Percentiles rank a stretch among this genome's conserved stretches.
These are phyloP conservation scores for Aspergillus viridinutans DNA, from an alignment of 2,329 filamentous ascomycete species.

Conservation along the genomic window DNA sequence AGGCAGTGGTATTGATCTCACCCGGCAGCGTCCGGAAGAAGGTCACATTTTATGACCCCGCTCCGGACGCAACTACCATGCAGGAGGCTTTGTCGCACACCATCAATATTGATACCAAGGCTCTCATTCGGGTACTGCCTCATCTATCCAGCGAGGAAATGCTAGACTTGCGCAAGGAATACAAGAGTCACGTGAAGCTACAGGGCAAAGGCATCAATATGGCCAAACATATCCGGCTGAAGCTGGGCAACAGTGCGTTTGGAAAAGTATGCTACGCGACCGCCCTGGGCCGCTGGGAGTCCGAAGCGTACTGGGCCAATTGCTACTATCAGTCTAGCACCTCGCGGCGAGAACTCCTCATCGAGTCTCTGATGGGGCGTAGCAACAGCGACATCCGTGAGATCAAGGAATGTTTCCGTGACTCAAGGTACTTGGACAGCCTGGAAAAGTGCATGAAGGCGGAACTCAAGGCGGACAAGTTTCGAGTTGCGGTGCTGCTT, in stretches of 20 bases:
- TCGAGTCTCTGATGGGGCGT: conserved; percentile 87
- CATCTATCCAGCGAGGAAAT: conserved; percentile 82
- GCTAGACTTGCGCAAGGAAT: conserved; percentile 77
- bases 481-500: conserved; percentile 79
- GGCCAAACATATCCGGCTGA: conserved; percentile 48
- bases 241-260: conserved; percentile 53
- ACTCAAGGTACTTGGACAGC: conserved; percentile 85
- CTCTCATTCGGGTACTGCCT: conserved; percentile 79
- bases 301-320: conserved; percentile 96
- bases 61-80: conserved; percentile 71
- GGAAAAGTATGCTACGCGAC: conserved; percentile 91
- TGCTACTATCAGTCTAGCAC: conserved; percentile 93
- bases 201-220: conserved; percentile 47
- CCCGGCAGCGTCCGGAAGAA: conserved; percentile 51
- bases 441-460: conserved; percentile 82
- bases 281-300: conserved; percentile 84
- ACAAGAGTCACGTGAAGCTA: conserved; percentile 80
- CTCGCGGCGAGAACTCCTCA: conserved; percentile 79
- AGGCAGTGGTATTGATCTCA: conserved; percentile 41
- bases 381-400: conserved; percentile 78
- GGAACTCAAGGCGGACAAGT: conserved; percentile 93
- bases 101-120: conserved; percentile 62
- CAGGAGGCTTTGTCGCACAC: conserved; percentile 68
- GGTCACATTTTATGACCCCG: conserved; percentile 78
- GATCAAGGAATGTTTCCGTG: conserved; percentile 84